Evolutionary conservation across 2,329 filamentous ascomycete species (phyloP), one percentile per base, ranked within the genome.

Genomic region (Phyllosticta capitalensis): DNA sequence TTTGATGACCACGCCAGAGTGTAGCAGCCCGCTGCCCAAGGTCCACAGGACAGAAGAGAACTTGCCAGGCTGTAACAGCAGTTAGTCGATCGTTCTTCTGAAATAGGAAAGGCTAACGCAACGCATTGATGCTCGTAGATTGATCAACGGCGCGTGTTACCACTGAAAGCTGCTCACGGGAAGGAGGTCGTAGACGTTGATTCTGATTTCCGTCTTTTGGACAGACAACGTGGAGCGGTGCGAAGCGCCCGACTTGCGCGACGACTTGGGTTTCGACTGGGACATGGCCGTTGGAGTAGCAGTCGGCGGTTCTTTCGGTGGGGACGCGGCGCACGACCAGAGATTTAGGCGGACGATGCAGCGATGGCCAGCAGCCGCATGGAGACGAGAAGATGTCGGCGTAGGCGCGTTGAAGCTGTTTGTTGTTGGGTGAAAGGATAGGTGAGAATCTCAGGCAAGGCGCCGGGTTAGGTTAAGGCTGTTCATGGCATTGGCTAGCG

Each of bases 1-100:
- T 69, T 86, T 86, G 73, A 94, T 89, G 49, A 91, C 88, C 58
- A 95, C 87, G 56, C 89, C 90, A 0, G 89, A 89, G 71, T 95
- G 90, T 5, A 94, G 81, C 33, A 95, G 83, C 5, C 86, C 89
- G 52, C 86, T 82, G 61, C 90, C 90, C 58, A 92, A 71, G 20
- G 84, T 81, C 90, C 90, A 95, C 28, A 95, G 80, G 12, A 90
- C 66, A 0, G 87, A 85, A n/a, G 89, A 86, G 48, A 94, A 72
- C 65, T 84, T 84, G 55, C 89, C 87, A 49, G 88, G 87, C 83
- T 90, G 58, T 20, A 45, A 26, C 22, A 45, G 54, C 51, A 21
- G 30, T 55, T 45, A 54, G 51, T 30, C 50, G 51, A 54, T 52
- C 48, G 21, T n/a, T 55, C 19, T 55, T 56, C 55, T 51, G 52